These are phyloP conservation scores for Schizochytrium sp. DNA, from an alignment of 108 stramenopile species.

Conservation along the genomic window DNA sequence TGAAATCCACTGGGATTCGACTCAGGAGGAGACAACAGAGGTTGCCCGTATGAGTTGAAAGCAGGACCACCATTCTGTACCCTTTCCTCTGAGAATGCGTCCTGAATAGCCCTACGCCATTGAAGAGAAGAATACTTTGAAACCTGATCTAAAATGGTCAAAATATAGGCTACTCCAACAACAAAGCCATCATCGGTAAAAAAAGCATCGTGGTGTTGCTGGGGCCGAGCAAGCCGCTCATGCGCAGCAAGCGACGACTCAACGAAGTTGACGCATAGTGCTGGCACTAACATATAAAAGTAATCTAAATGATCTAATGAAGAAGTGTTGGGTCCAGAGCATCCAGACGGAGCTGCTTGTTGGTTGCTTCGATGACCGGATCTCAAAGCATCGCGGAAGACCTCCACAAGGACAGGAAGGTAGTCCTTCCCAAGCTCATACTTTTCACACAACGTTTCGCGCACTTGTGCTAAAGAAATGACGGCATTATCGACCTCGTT, in stretches of 20 bases:
- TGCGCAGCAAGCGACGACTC: constrained; percentile 73
- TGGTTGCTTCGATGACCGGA: background rate
- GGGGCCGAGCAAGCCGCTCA: constrained; percentile 79
- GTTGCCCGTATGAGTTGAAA: no score
- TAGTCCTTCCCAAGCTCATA: constrained; percentile 68
- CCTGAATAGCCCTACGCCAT: constrained; percentile 1
- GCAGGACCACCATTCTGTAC: no score
- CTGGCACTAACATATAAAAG: constrained; percentile 77
- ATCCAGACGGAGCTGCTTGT: background rate
- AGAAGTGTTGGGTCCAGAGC: background rate
- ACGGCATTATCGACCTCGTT: no score
- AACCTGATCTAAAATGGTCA: constrained; percentile 74
- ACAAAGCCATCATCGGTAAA: constrained; percentile 84
- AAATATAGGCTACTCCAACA: constrained; percentile 77
- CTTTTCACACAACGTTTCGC: constrained; percentile 28
- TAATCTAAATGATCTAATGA: constrained; percentile 67
- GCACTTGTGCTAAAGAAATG: no score
- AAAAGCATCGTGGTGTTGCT: constrained; percentile 76
- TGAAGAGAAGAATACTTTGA: constrained; percentile 5
- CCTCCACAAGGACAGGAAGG: constrained; percentile 74
- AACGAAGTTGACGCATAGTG: constrained; percentile 76
- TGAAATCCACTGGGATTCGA: no score
- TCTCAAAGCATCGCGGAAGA: constrained; percentile 70
- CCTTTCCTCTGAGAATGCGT: background rate
- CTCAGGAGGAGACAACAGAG: no score